A percentile compares a stretch with the other conserved stretches of the same genome.
Conservation (phyloP, 2,329 filamentous ascomycete genomes). For the Ceratocystis destructans region DNA sequence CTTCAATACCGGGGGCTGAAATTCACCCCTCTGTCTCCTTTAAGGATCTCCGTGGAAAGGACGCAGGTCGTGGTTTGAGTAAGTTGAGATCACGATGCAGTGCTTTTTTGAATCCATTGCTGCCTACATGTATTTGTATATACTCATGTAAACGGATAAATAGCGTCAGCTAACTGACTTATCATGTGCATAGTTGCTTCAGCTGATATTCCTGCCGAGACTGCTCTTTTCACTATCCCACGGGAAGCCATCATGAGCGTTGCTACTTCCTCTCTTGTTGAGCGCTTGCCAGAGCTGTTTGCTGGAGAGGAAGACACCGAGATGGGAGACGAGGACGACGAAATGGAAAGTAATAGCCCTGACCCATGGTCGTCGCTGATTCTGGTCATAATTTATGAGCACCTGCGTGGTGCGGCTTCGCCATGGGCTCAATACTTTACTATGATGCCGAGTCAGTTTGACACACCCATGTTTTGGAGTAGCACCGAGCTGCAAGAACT, state of each 20-base stretch:
- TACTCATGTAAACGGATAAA: not conserved
- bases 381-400: conserved; percentile 68
- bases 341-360: conserved; percentile 27
- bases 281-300: conserved; percentile 42
- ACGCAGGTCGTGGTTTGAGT: conserved; percentile 45
- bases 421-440: conserved; percentile 67
- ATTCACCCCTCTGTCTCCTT: conserved; percentile 42
- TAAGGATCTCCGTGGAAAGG: conserved; percentile 36
- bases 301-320: conserved; percentile 26
- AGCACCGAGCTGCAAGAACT: conserved; percentile 54
- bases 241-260: conserved; percentile 55
- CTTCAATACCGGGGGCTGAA: conserved; percentile 35
- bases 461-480: conserved; percentile 86
- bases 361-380: conserved; percentile 51
- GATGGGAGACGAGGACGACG: conserved; percentile 26
- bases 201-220: conserved; percentile 56
- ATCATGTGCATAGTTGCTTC: conserved; percentile 45
- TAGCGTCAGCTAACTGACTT: not conserved
- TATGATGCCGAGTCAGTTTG: conserved; percentile 56
- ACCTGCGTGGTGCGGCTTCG: conserved; percentile 43
- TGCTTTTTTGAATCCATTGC: not conserved
- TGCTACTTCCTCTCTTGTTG: conserved; percentile 55
- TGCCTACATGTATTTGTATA: not conserved
- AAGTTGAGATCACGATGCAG: conserved; percentile 20
- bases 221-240: conserved; percentile 69